Percentiles rank a stretch among this genome's conserved stretches.
phyloP scores from a whole-genome alignment of 495 filamentous ascomycete species.

The Penicillium mononematosum region DNA sequence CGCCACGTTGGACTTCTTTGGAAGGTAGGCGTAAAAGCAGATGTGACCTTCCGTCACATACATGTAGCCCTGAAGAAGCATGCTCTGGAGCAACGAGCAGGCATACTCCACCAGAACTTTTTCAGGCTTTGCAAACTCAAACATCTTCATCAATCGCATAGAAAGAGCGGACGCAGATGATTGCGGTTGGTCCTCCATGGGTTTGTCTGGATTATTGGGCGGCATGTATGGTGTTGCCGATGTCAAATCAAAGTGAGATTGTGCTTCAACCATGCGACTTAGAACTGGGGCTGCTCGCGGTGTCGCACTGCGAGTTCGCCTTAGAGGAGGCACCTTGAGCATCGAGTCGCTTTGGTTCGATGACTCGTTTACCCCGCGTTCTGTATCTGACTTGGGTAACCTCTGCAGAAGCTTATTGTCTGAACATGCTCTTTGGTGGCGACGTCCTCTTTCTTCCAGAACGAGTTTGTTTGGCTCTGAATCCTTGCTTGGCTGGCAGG shows the following conservation, averaged over 20 bases:
- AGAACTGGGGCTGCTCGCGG: conserved; percentile 67
- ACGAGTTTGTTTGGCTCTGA: conserved; percentile 6
- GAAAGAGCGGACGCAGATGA: conserved; percentile 52
- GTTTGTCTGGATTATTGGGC: conserved; percentile 19
- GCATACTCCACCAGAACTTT: conserved; percentile 90
- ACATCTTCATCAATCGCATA: conserved; percentile 79
- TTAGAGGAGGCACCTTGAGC: conserved; percentile 21
- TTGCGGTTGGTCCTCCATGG: conserved; percentile 25
- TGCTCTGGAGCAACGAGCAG: conserved; percentile 90
- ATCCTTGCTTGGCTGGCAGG: neutral
- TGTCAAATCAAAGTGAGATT: conserved; percentile 56
- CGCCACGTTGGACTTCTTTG: conserved; percentile 77
- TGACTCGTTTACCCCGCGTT: conserved; percentile 26
- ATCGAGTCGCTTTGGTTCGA: conserved; percentile 21
- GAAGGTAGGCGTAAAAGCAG: conserved; percentile 95
- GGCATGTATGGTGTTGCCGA: conserved; percentile 23
- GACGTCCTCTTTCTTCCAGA: conserved; percentile 36
- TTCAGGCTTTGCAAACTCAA: conserved; percentile 78
- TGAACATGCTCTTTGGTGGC: conserved; percentile 58
- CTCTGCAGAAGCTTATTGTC: conserved; percentile 61
- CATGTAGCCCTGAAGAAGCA: conserved; percentile 92
- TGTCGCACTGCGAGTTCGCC: conserved; percentile 40
- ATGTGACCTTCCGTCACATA: conserved; percentile 93
- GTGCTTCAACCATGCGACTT: conserved; percentile 81
- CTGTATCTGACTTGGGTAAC: conserved; percentile 52